phyloP scores from a whole-genome alignment of 2,329 filamentous ascomycete genomes.

The Berkeleyomyces basicola region DNA sequence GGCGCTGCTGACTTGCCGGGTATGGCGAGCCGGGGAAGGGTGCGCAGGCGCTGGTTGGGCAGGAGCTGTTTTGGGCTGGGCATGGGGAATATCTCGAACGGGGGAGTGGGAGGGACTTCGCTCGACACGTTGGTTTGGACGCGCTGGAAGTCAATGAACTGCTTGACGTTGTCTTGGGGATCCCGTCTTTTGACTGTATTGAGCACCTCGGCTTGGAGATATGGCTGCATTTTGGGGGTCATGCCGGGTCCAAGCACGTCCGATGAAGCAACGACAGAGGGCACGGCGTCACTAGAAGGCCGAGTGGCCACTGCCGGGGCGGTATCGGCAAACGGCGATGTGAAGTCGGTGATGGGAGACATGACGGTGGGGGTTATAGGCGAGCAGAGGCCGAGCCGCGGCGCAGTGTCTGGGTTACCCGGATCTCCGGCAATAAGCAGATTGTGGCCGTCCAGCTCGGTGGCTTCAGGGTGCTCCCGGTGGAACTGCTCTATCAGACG shows the following conservation, averaged over 20 bases:
- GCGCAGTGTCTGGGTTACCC: slow-evolving; percentile 53
- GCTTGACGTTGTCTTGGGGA: slow-evolving; percentile 81
- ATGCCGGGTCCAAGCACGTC: slow-evolving; percentile 63
- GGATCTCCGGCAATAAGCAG: slow-evolving; percentile 66
- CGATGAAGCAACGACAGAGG: slow-evolving; percentile 79
- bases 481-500: slow-evolving; percentile 58
- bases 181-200: slow-evolving; percentile 55
- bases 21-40: slow-evolving; percentile 46
- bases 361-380: slow-evolving; percentile 8
- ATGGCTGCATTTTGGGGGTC: slow-evolving; percentile 44
- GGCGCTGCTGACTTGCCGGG: slow-evolving; percentile 25
- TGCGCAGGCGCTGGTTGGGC: slow-evolving; percentile 37
- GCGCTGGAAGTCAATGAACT: slow-evolving; percentile 78
- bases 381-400: slow-evolving; percentile 13
- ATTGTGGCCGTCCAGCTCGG: slow-evolving; percentile 33
- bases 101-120: slow-evolving; percentile 52
- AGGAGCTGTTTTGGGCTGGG: slow-evolving; percentile 17
- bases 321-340: slow-evolving; percentile 28
- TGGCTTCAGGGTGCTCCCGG: slow-evolving; percentile 53
- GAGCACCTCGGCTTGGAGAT: slow-evolving; percentile 56
- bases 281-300: slow-evolving; percentile 47
- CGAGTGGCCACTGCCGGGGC: not conserved
- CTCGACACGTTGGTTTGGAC: slow-evolving; percentile 26
- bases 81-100: slow-evolving; percentile 44
- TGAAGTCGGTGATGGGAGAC: slow-evolving; percentile 4